A percentile compares a stretch with the other conserved stretches of the same genome.
Conservation (phyloP, 139 green algal genomes). For the Coelastrella sp. region DNA sequence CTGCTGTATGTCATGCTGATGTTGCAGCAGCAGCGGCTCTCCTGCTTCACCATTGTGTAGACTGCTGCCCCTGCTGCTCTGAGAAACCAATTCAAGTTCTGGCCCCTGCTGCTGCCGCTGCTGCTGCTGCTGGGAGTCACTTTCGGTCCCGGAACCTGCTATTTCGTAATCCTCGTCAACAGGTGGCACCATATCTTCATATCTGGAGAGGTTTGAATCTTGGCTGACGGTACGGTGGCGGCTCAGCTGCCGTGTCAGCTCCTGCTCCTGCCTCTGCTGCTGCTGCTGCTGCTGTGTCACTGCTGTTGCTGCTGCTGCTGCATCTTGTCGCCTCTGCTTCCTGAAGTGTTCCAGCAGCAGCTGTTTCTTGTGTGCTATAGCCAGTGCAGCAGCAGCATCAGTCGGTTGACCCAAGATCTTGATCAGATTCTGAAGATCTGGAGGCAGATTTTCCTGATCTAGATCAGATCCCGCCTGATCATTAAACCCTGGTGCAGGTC, state of each 20-base stretch:
- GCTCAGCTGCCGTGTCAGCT: neutral
- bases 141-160: no score
- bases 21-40: neutral
- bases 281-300: neutral
- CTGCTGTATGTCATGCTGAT: neutral
- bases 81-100: neutral
- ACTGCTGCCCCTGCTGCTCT: conserved; percentile 1
- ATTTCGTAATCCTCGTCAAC: neutral
- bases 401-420: conserved; percentile 12
- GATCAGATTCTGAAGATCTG: conserved; percentile 36
- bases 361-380: conserved; percentile 40
- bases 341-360: conserved; percentile 42
- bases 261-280: neutral
- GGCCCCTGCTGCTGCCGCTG: neutral
- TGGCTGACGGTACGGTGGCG: neutral
- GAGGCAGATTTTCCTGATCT: conserved; percentile 21
- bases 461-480: neutral
- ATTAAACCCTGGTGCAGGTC: neutral
- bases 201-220: neutral
- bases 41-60: no score
- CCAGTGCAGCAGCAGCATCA: conserved; percentile 35
- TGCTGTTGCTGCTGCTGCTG: conserved; percentile 15
- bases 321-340: conserved; percentile 13
- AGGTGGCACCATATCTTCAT: conserved; percentile 17
- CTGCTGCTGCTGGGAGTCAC: conserved; percentile 22